Conservation (phyloP, 23 red algal genomes). For the Cyanidiococcus yangmingshanensis region DNA sequence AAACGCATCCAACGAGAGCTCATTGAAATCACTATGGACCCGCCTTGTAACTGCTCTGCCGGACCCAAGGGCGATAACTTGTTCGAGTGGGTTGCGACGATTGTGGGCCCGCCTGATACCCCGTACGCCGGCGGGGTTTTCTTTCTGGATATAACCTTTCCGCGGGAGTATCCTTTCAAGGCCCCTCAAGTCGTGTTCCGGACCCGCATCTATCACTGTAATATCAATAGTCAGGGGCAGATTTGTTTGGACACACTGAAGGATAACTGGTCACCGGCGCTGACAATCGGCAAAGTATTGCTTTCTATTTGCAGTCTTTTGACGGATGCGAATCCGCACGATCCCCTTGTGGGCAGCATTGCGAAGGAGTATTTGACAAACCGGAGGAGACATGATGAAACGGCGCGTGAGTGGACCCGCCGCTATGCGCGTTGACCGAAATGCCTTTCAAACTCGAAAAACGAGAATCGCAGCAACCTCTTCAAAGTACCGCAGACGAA, state of each 20-base stretch:
- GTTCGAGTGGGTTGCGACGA: slow-evolving; percentile 76
- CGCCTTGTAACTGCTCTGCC: slow-evolving; percentile 39
- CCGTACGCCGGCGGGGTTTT: slow-evolving; percentile 93
- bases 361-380: slow-evolving; percentile 75
- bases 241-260: slow-evolving; percentile 54
- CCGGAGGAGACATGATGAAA: slow-evolving; percentile 55
- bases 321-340: slow-evolving; percentile 71
- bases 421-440: slow-evolving; percentile 47
- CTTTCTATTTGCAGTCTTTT: slow-evolving; percentile 51
- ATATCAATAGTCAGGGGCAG: slow-evolving; percentile 64
- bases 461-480: no score
- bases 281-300: slow-evolving; percentile 60
- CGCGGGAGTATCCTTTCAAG: slow-evolving; percentile 83
- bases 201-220: slow-evolving; percentile 96
- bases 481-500: no score
- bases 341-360: slow-evolving; percentile 57
- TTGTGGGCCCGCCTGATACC: slow-evolving; percentile 56
- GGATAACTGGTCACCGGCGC: slow-evolving; percentile 60
- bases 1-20: slow-evolving; percentile 81
- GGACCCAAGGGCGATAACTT: slow-evolving; percentile 93
- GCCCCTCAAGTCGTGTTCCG: slow-evolving; percentile 80
- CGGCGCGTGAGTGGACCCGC: slow-evolving; percentile 82
- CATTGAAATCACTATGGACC: slow-evolving; percentile 52
- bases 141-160: slow-evolving; percentile 85
- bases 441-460: no score